Base-by-base conservation (phyloP, 2,329 filamentous ascomycete genomes). In the Pyrenophora tritici-repentis region DNA sequence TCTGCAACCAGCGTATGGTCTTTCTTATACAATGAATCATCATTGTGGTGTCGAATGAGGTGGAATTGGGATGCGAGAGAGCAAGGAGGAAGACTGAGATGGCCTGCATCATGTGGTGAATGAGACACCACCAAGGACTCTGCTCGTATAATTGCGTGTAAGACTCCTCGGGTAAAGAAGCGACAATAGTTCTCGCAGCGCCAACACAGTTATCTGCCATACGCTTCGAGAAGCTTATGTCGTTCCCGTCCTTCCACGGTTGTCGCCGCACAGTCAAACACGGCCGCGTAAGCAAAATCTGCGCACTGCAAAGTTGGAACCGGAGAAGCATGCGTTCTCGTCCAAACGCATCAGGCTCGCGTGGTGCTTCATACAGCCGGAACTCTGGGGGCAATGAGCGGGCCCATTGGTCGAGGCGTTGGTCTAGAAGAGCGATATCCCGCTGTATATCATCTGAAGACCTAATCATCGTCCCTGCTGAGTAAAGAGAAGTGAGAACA, bases 91-190 rank as follows among this genome's bases (percentile, higher is more conserved):
- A 60, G 20, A 75, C 62, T 4, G 71, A 68, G 3, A 68, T 58
- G 0, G 75, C 71, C 56, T 77, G 75, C 64, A 76, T 72, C 17
- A 77, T 47, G 39, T 74, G 66, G 22, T 70, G 66, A n/a, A 76
- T 59, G 20, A 74, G 56, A 46, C 67, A 72, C 74, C 74, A 77
- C 75, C 75, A 78, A 3, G 75, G 75, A 1, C 67, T 67, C 17
- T 66, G 60, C 31, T 67, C 50, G 45, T 75, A 74, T 5, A 70
- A 41, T 29, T 66, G 45, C 9, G 70, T 50, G 48, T 65, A 57
- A 1, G 66, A 59, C 42, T 69, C 60, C 16, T 72, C 65, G 2
- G 73, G 74, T 4, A 77, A 58, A n/a, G 75, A 51, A 14, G 69
- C 62, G 5, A 73, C 42, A 26, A 73, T 56, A 3, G 58, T 59